phyloP scores from a whole-genome alignment of 257 asterid species.

The Coffea canephora region DNA sequence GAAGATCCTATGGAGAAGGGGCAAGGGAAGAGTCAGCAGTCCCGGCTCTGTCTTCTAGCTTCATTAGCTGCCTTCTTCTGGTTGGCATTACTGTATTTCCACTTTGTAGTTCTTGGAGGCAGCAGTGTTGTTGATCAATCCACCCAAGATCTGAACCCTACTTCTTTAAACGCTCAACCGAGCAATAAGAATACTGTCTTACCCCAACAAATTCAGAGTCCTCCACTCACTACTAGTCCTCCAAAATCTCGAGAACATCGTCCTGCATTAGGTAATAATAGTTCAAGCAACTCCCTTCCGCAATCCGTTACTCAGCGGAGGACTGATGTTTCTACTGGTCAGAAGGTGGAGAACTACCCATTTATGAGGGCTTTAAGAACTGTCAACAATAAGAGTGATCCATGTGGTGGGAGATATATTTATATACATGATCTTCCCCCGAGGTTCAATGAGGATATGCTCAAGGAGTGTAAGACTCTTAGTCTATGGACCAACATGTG shows the following conservation, averaged over 20 bases:
- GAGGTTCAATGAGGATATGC: constrained; percentile 46
- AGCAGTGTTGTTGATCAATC: constrained; percentile 21
- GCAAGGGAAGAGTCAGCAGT: constrained; percentile 45
- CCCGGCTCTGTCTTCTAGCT: constrained; percentile 55
- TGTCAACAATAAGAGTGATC: constrained; percentile 70
- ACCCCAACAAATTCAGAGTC: constrained; percentile 24
- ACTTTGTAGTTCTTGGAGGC: constrained; percentile 46
- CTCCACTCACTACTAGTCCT: constrained; percentile 5
- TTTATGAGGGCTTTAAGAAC: constrained; percentile 71
- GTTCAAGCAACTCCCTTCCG: constrained; percentile 5
- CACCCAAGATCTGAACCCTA: constrained; percentile 29
- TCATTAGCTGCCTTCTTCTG: constrained; percentile 58
- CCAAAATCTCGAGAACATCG: background rate
- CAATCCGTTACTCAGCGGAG: background rate
- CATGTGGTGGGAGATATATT: constrained; percentile 55
- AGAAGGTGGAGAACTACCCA: constrained; percentile 38
- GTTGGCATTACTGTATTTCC: constrained; percentile 56
- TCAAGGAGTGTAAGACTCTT: constrained; percentile 42
- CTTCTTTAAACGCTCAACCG: constrained; percentile 20
- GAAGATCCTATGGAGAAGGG: constrained; percentile 60
- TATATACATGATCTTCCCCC: constrained; percentile 48
- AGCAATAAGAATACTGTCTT: constrained; percentile 8
- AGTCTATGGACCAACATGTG: constrained; percentile 54
- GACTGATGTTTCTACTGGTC: constrained; percentile 14
- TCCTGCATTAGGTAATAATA: background rate